Evolutionary conservation across 768 basidiomycete genomes (phyloP), one percentile per base, ranked within the genome.

Genomic region (Cytidiella melzeri): DNA sequence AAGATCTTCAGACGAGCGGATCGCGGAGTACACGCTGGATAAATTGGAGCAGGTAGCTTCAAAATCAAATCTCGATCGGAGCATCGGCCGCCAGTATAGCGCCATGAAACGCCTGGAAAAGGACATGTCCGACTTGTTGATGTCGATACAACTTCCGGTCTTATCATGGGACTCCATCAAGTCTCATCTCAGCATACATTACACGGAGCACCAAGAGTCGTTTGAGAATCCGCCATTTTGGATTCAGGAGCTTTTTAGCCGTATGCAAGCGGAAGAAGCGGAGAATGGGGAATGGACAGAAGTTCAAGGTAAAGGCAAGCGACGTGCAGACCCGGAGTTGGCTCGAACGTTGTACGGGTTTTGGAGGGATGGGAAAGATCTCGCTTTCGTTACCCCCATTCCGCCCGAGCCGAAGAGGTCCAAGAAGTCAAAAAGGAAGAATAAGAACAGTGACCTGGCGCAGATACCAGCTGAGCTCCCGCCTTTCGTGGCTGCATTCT

Each of bases 1-100:
- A n/a, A 74, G 80, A 13, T 74, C 83, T 0, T 62, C 72, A 0
- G 80, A 85, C 30, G 80, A 82, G 45, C 70, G 75, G 15, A 77
- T 87, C n/a, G 66, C 74, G 1, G 44, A 81, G 43, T 87, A 72
- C 61, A 79, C 76, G 3, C 71, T 90, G 13, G 77, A 84, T 51
- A 75, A 69, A 1, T 60, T 84, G 13, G 84, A 87, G 56, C 60
- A 55, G 57, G 63, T 65, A 27, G 69, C 69, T 0, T 67, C 70
- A 1, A 60, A 66, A 27, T 73, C 74, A 0, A 68, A 70, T 0
- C 67, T 82, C 15, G 61, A 70, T 45, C 60, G 63, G 3, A 57
- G 67, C 0, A 68, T 67, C 27, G 55, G 54, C 3, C 47, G 48
- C 20, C 41, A 50, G 46, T 58, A 83, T 55, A 62, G 68, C 19